Percentiles rank a stretch among this genome's conserved stretches.
Conservation (phyloP, 2,329 filamentous ascomycete species). For the Calonectria ilicicola region DNA sequence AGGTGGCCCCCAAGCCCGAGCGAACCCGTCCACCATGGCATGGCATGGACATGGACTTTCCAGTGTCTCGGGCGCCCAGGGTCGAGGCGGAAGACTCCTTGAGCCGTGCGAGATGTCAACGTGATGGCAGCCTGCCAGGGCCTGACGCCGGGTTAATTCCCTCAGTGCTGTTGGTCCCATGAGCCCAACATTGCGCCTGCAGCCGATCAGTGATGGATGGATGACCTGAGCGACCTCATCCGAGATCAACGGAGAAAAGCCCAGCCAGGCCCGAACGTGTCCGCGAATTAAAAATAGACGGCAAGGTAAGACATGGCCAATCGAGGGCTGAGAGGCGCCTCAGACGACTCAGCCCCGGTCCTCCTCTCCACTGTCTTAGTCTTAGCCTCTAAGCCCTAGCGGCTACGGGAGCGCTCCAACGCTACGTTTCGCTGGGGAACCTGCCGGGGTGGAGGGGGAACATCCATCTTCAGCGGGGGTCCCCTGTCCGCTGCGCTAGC, state of each 20-base stretch:
- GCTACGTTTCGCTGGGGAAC: slow-evolving; percentile 12
- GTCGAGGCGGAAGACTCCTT: background rate
- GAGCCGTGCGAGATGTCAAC: background rate
- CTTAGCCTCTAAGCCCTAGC: slow-evolving; percentile 26
- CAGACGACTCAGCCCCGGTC: slow-evolving; percentile 24
- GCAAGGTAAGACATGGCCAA: slow-evolving; percentile 21
- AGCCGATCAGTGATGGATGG: slow-evolving; percentile 9
- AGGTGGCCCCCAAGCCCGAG: slow-evolving; percentile 21
- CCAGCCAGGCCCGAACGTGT: background rate
- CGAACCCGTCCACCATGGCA: background rate
- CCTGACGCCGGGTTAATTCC: background rate
- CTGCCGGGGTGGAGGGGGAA: background rate
- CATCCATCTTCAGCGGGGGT: background rate
- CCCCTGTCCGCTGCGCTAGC: slow-evolving; percentile 9
- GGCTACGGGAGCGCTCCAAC: slow-evolving; percentile 15
- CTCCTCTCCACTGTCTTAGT: slow-evolving; percentile 15
- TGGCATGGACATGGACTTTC: slow-evolving; percentile 11
- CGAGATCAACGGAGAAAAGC: background rate
- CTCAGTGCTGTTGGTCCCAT: slow-evolving; percentile 6
- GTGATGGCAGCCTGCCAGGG: background rate
- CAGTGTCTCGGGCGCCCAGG: slow-evolving; percentile 7
- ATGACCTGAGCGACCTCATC: slow-evolving; percentile 11
- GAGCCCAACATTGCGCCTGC: background rate
- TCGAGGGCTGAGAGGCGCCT: slow-evolving; percentile 12
- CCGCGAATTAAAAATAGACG: slow-evolving; percentile 25